These are phyloP conservation scores for Candida pseudocylindracea DNA, from an alignment of 1,139 yeast species.

Conservation along the genomic window DNA sequence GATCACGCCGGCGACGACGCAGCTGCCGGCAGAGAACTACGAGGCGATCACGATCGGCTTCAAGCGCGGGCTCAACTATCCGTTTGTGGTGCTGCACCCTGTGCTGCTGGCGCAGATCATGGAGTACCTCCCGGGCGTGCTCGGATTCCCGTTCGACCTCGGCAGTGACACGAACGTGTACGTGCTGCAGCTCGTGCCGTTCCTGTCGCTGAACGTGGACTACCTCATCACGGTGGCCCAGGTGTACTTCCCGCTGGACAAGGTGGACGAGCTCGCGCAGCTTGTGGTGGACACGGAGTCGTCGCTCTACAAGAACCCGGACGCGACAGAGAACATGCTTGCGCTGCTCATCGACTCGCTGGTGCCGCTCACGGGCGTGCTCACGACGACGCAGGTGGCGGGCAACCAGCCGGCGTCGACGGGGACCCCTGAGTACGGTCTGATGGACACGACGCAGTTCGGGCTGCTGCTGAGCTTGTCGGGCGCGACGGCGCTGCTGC, in stretches of 20 bases:
- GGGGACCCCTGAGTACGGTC: constrained; percentile 11
- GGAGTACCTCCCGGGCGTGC: constrained; percentile 38
- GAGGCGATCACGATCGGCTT: constrained; percentile 48
- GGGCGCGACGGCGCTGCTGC: constrained; percentile 1
- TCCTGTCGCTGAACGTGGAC: constrained; percentile 21
- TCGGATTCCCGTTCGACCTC: constrained; percentile 23
- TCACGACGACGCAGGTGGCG: constrained; percentile 4
- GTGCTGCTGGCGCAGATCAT: constrained; percentile 58
- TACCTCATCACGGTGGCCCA: constrained; percentile 62
- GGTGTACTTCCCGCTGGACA: constrained; percentile 40
- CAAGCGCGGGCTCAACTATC: constrained; percentile 42
- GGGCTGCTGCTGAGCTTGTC: constrained; percentile 2
- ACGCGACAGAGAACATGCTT: constrained; percentile 20
- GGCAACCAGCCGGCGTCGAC: background rate
- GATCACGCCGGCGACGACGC: constrained; percentile 28
- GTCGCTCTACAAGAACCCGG: constrained; percentile 24
- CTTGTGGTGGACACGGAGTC: constrained; percentile 22
- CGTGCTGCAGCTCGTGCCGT: constrained; percentile 45
- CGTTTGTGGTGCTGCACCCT: constrained; percentile 44
- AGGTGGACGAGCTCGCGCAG: constrained; percentile 19
- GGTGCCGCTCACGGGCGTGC: constrained; percentile 37
- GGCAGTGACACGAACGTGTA: constrained; percentile 14
- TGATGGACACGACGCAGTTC: constrained; percentile 13
- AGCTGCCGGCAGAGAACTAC: constrained; percentile 24
- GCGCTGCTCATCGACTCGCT: constrained; percentile 37